Evolutionary conservation across 176 grass and related monocot species (phyloP).

Genomic region (Musa beccarii): DNA sequence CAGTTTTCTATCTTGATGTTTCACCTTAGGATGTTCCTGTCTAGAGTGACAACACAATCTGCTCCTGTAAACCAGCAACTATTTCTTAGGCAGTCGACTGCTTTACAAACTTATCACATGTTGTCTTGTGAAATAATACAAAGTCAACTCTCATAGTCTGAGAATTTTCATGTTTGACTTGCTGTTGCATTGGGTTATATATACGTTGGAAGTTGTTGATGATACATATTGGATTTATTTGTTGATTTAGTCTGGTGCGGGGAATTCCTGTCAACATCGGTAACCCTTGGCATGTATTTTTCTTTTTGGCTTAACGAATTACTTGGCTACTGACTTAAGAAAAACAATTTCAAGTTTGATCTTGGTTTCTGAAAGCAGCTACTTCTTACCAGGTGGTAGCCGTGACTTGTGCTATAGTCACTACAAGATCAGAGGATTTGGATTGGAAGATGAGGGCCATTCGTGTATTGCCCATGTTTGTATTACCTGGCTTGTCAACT

Average conservation of each 20-base stretch:
- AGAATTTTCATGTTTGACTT: not conserved
- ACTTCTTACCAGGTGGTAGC: constrained; percentile 44
- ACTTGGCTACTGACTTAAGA: too few relatives aligned
- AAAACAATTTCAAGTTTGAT: not conserved
- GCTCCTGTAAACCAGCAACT: not conserved
- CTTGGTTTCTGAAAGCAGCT: not conserved
- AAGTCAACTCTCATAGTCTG: not conserved
- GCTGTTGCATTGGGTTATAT: not conserved
- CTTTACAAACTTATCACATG: not conserved
- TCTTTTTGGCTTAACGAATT: too few relatives aligned
- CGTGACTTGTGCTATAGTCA: constrained; percentile 56
- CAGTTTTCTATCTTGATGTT: too few relatives aligned
- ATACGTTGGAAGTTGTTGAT: not conserved
- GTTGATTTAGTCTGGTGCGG: not conserved
- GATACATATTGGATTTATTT: not conserved
- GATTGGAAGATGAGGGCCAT: constrained; percentile 59
- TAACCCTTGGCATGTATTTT: too few relatives aligned
- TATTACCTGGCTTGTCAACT: constrained; percentile 60
- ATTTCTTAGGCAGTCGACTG: not conserved
- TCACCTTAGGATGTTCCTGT: too few relatives aligned
- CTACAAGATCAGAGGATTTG: constrained; percentile 50
- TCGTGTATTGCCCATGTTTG: constrained; percentile 58
- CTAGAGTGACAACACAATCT: too few relatives aligned
- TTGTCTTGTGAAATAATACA: not conserved
- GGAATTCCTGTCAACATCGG: not conserved